Evolutionary conservation across 2,329 filamentous ascomycete species (phyloP), one percentile per base, ranked within the genome.

Genomic region (Alternaria rosae): DNA sequence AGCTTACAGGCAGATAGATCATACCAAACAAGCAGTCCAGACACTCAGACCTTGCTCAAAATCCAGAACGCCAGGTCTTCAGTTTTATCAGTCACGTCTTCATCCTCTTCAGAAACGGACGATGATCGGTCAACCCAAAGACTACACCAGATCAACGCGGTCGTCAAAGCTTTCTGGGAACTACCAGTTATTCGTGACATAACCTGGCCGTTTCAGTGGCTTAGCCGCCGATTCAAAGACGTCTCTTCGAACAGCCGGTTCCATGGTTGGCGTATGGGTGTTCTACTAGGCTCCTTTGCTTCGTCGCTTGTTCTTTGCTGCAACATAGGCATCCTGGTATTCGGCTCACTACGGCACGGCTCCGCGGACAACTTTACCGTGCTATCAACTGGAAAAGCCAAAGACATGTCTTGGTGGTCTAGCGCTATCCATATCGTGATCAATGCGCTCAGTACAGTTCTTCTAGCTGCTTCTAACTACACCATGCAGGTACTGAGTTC

Each of bases 381-480:
- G n/a, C 17, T 43, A 7, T 21, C 17, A 12, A 21, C 41, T 21
- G n/a, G 41, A 21, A 43, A 21, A 0, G 10, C 6, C 17, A 8
- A 43, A 4, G 17, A 43, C 11, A 43, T 43, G 41, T 43, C 41
- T 13, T 43, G 41, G 17, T 43, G 41, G 41, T 21, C 41, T 43
- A 43, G 17, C 20, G 17, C 41, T 4, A 43, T 83, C 0, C 85
- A 87, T 68, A 66, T 86, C 15, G 54, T 80, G 1, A 82, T 87
- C 67, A 87, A 87, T 71, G 65, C 77, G 0, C 69, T 85, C 25
- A 81, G 81, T 35, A 73, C 72, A 4, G 26, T 71, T 4, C 42
- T 76, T 5, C 32, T 76, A 7, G 64, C 57, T 9, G 65, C 64
- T 4, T 71, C 66, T 26, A 76, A 69, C 35, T 74, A 73, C 43